phyloP scores from a whole-genome alignment of 768 basidiomycete species.

The Collybiopsis confluens region DNA sequence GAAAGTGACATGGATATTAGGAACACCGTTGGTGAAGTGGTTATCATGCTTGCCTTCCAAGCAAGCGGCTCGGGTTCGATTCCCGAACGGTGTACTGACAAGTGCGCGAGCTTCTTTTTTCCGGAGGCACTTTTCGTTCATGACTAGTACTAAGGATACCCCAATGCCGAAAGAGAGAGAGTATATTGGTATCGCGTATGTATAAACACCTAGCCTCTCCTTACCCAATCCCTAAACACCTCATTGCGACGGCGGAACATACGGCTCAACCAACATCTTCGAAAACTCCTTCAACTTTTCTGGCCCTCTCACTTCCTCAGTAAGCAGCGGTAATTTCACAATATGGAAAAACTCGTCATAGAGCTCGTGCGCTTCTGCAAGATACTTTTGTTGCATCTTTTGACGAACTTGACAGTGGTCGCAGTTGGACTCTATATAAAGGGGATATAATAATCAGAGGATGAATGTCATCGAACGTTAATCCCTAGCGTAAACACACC shows the following conservation, averaged over 20 bases:
- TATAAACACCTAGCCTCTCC: too few species aligned
- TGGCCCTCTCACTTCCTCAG: conserved; percentile 95
- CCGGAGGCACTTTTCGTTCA: too few species aligned
- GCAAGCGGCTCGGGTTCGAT: conserved; percentile 10
- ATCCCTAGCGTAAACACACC: too few species aligned
- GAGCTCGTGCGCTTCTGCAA: conserved; percentile 80
- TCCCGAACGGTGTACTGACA: conserved; percentile 8
- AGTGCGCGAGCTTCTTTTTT: too few species aligned
- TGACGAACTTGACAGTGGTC: conserved; percentile 93
- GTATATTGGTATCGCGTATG: too few species aligned
- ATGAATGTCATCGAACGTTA: too few species aligned
- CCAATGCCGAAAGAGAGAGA: too few species aligned
- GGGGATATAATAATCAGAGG: background rate
- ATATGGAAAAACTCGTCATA: conserved; percentile 99
- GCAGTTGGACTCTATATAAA: conserved; percentile 73
- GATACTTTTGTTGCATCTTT: conserved; percentile 98
- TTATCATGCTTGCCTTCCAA: conserved; percentile 56
- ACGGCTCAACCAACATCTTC: conserved; percentile 85
- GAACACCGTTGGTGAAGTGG: conserved; percentile 45
- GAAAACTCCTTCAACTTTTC: conserved; percentile 92
- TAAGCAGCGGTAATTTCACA: conserved; percentile 85
- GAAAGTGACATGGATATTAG: too few species aligned
- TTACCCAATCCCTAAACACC: too few species aligned
- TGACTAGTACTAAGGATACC: too few species aligned
- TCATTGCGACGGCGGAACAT: conserved; percentile 42